Evolutionary conservation across 257 asterid genomes (phyloP).

Genomic region (Rehmannia glutinosa): DNA sequence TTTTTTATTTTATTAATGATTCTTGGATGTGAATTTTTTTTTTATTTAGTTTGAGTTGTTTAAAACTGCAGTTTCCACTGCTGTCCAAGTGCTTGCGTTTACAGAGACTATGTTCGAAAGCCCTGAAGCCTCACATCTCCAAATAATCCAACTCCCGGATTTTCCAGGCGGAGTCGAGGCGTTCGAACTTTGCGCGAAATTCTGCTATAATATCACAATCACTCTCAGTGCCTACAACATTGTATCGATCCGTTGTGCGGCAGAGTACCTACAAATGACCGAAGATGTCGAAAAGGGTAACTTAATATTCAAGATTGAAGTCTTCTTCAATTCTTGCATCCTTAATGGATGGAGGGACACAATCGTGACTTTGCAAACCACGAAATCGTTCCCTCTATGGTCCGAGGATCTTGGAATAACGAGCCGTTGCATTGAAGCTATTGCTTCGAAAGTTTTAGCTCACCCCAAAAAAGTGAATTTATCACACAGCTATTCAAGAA

Average conservation of each 20-base stretch:
- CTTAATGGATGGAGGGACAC: conserved; percentile 87
- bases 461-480: too few species aligned
- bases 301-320: conserved; percentile 64
- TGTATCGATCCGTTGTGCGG: conserved; percentile 66
- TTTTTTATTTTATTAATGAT: not conserved
- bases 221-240: conserved; percentile 85
- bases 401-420: conserved; percentile 70
- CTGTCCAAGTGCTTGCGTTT: conserved; percentile 67
- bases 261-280: conserved; percentile 83
- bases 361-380: conserved; percentile 55
- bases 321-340: conserved; percentile 72
- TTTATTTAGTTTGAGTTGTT: not conserved
- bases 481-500: too few species aligned
- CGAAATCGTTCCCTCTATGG: conserved; percentile 53
- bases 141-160: conserved; percentile 62
- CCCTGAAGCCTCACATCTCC: conserved; percentile 44
- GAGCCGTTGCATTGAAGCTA: conserved; percentile 56
- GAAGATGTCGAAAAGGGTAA: conserved; percentile 90
- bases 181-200: conserved; percentile 81
- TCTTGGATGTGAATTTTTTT: not conserved
- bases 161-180: conserved; percentile 87
- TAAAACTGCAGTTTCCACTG: conserved; percentile 71
- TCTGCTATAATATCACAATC: conserved; percentile 86
- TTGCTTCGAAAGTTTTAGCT: too few species aligned
- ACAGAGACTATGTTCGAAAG: conserved; percentile 56